Base-by-base conservation (phyloP, 139 green algal species). In the Parachlorella kessleri region DNA sequence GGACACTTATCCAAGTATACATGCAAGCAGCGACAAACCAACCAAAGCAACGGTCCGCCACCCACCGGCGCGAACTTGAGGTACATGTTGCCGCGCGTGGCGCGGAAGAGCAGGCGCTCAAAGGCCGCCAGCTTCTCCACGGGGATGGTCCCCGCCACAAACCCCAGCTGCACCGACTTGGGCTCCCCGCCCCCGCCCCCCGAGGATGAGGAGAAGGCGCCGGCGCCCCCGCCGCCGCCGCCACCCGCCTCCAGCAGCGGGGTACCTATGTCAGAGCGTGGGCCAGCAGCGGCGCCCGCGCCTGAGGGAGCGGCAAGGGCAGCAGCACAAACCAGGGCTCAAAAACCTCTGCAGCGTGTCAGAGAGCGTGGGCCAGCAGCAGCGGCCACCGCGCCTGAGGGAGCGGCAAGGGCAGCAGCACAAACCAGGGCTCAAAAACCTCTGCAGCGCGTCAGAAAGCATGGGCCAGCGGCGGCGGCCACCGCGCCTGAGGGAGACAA, bases 31-130 rank as follows among this genome's bases (percentile, higher is more conserved):
- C n/a, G n/a, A n/a, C n/a, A n/a, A n/a, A n/a, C n/a, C n/a, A n/a
- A n/a, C n/a, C n/a, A n/a, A n/a, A n/a, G n/a, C n/a, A n/a, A n/a
- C n/a, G n/a, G n/a, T 42, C 40, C 48, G 8, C 38, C 26, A 48
- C 90, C 90, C 48, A 98, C 84, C 26, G 76, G n/a, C 14, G 86
- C 84, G 64, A 83, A 76, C 74, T 93, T 90, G 48, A 99, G 90
- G 83, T 96, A 99, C 92, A 99, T 96, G 89, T 99, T 99, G 73
- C 97, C 97, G n/a, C 97, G 91, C 2, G 97, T 99, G 48, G 97
- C 96, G 24, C 97, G 87, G 90, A 99, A 99, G 39, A 99, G 91
- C 76, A 99, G 90, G 32, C 97, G 88, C 87, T 99, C 97, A 83
- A 99, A 99, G 21, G 88, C 76, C 0, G 82, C 71, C 37, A 97